phyloP scores from a whole-genome alignment of 2,329 filamentous ascomycete genomes.

The Aspergillus sp. region DNA sequence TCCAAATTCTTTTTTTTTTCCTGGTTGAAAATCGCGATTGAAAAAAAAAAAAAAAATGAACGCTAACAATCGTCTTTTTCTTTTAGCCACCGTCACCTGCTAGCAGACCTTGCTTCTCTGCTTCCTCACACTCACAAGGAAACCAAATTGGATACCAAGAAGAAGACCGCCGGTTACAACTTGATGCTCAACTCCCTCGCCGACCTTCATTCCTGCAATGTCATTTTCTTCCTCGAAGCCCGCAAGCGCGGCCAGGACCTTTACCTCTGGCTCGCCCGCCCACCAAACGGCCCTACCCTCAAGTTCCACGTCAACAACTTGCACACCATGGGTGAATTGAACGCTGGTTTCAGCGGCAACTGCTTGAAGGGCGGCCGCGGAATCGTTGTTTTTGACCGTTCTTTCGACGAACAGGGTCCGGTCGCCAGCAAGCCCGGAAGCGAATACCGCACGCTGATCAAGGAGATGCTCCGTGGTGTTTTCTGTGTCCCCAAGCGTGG shows the following conservation, averaged over 20 bases:
- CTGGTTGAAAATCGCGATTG: no score
- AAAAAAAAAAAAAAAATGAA: background rate
- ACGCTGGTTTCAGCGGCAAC: constrained; percentile 80
- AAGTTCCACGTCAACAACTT: constrained; percentile 56
- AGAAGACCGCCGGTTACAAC: constrained; percentile 56
- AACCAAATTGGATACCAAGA: constrained; percentile 94
- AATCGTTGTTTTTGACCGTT: constrained; percentile 83
- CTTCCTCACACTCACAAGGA: constrained; percentile 92
- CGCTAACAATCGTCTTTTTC: no score
- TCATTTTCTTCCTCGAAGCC: constrained; percentile 91
- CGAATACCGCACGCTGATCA: constrained; percentile 52
- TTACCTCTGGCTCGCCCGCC: constrained; percentile 89
- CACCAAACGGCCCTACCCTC: constrained; percentile 74
- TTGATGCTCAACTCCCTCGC: constrained; percentile 72
- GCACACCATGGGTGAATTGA: constrained; percentile 94
- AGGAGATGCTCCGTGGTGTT: constrained; percentile 82
- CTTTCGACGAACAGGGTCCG: constrained; percentile 71
- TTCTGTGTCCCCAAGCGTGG: constrained; percentile 84
- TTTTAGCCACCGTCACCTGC: constrained; percentile 87
- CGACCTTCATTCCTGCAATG: constrained; percentile 88
- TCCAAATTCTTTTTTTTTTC: background rate
- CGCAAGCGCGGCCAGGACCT: constrained; percentile 84
- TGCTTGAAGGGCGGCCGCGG: constrained; percentile 90
- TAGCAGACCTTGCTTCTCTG: constrained; percentile 82
- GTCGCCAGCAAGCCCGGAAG: constrained; percentile 61